These are phyloP conservation scores for Fennellomyces sp. DNA, from an alignment of 371 early-diverging fungal species.

Conservation along the genomic window DNA sequence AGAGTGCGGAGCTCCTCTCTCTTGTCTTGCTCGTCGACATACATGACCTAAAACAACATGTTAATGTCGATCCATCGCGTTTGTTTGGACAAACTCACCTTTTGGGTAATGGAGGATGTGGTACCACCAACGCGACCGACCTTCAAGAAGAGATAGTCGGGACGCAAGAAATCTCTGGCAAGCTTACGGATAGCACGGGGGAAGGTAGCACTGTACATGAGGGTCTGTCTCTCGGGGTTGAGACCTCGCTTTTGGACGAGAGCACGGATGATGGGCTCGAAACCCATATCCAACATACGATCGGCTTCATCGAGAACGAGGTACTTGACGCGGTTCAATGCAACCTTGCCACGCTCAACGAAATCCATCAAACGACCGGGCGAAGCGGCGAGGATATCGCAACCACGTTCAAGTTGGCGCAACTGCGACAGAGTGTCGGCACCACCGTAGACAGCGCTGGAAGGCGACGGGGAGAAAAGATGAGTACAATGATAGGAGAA, in stretches of 20 bases:
- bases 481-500: too few species aligned
- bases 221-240: constrained; percentile 90
- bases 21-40: constrained; percentile 64
- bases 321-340: constrained; percentile 81
- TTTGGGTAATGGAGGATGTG: constrained; percentile 54
- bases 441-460: constrained; percentile 91
- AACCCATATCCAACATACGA: constrained; percentile 99
- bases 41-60: constrained; percentile 85
- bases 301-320: constrained; percentile 98
- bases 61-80: constrained; percentile 59
- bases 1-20: constrained; percentile 36
- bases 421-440: constrained; percentile 85
- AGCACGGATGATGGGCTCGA: constrained; percentile 92
- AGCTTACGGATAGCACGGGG: constrained; percentile 91
- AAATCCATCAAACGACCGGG: constrained; percentile 98
- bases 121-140: constrained; percentile 62
- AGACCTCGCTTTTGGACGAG: constrained; percentile 84
- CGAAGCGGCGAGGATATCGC: constrained; percentile 96
- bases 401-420: constrained; percentile 80
- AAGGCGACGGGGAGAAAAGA: not conserved
- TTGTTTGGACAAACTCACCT: constrained; percentile 55
- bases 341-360: constrained; percentile 78
- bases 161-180: constrained; percentile 89
- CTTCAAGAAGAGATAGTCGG: constrained; percentile 52
- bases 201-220: constrained; percentile 99